phyloP scores from a whole-genome alignment of 1,284 basidiomycete species.

The Tilletia indica region DNA sequence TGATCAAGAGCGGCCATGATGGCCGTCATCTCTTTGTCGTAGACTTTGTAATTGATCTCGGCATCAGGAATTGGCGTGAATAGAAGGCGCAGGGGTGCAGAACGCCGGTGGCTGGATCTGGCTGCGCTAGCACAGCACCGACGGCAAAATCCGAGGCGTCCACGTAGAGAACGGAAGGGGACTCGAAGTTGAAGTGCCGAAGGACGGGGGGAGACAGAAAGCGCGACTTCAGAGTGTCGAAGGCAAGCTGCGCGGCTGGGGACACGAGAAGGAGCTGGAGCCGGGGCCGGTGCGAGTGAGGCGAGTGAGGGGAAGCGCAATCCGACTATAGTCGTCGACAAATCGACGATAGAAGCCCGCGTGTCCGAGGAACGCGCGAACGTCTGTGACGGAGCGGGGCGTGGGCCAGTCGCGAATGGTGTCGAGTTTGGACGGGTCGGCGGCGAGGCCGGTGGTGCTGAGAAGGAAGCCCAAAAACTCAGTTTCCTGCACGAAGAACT shows the following conservation, averaged over 20 bases:
- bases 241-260: neutral
- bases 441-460: neutral
- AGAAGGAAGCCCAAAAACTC: slow-evolving; percentile 7
- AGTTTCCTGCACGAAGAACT: neutral
- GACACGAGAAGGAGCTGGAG: neutral
- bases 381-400: neutral
- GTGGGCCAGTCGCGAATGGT: neutral
- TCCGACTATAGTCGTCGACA: neutral
- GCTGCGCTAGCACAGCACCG: slow-evolving; percentile 10
- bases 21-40: slow-evolving; percentile 60
- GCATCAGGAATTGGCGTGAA: slow-evolving; percentile 37
- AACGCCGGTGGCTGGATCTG: neutral
- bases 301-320: neutral
- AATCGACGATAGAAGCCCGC: slow-evolving; percentile 12
- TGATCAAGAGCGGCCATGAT: slow-evolving; percentile 39
- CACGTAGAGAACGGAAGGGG: neutral
- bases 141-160: slow-evolving; percentile 14
- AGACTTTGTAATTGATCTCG: slow-evolving; percentile 61
- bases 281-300: neutral
- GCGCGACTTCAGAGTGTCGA: neutral
- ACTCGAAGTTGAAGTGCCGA: neutral
- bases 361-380: slow-evolving; percentile 15
- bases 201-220: neutral
- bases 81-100: slow-evolving; percentile 9
- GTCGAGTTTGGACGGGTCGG: neutral